phyloP scores from a whole-genome alignment of 2,329 filamentous ascomycete genomes.

The Metarhizium brunneum region DNA sequence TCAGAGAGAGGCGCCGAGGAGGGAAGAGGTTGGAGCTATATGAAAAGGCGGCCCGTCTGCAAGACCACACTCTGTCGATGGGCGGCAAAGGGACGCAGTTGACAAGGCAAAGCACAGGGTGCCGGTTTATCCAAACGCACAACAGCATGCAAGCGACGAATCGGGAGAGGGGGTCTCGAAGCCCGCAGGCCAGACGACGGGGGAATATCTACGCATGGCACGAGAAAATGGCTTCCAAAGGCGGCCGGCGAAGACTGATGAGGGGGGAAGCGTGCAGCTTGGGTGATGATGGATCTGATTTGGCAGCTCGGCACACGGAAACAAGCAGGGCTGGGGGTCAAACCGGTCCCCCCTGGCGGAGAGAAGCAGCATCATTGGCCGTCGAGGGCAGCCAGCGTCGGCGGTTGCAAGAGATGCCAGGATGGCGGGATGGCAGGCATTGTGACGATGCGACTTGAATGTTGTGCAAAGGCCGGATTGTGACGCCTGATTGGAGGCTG shows the following conservation, averaged over 20 bases:
- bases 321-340: neutral
- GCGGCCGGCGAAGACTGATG: too few relatives aligned
- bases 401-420: neutral
- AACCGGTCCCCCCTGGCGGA: too few relatives aligned
- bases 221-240: too few relatives aligned
- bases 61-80: neutral
- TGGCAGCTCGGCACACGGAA: neutral
- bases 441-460: neutral
- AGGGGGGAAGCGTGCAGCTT: neutral
- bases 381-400: neutral
- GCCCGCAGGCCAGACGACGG: too few relatives aligned
- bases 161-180: too few relatives aligned
- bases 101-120: neutral
- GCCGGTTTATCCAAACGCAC: neutral
- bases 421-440: neutral
- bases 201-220: too few relatives aligned
- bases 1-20: neutral
- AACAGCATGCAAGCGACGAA: too few relatives aligned
- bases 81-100: neutral
- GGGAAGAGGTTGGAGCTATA: neutral
- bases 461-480: neutral
- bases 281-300: neutral
- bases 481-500: neutral
- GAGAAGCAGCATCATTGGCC: too few relatives aligned
- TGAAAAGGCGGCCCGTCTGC: neutral